A percentile compares a stretch with the other conserved stretches of the same genome.
Evolutionary conservation across 2,329 filamentous ascomycete genomes (phyloP).

Genomic region (Colletotrichum navitas): DNA sequence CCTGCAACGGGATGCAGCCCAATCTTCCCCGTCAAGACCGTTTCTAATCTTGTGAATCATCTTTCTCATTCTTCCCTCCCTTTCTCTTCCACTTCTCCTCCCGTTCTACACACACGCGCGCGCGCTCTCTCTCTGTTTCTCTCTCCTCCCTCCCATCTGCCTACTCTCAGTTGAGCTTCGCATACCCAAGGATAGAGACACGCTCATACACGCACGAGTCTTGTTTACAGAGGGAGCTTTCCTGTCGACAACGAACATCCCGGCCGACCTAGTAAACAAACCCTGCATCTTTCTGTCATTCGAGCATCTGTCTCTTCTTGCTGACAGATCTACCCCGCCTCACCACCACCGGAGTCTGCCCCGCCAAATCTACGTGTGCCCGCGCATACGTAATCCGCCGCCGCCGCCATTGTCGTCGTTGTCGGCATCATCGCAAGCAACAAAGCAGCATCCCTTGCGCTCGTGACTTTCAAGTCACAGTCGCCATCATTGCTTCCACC

Average conservation of each 20-base stretch:
- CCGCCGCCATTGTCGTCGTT: too few species aligned
- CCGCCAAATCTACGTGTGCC: constrained; percentile 17
- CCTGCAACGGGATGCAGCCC: background rate
- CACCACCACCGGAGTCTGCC: constrained; percentile 37
- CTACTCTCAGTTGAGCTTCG: background rate
- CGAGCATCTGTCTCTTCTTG: constrained; percentile 7
- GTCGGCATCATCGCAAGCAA: constrained; percentile 16
- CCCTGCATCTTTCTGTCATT: background rate
- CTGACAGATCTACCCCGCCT: constrained; percentile 32
- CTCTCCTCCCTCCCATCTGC: background rate
- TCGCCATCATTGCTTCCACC: background rate
- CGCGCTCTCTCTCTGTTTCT: too few species aligned
- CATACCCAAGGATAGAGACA: background rate
- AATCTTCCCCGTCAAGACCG: background rate
- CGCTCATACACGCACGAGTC: background rate
- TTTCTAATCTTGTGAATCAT: constrained; percentile 2
- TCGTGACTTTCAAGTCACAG: constrained; percentile 6
- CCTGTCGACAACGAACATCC: background rate
- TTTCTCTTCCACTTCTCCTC: background rate
- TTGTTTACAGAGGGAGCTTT: background rate
- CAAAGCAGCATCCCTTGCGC: background rate
- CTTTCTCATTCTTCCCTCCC: background rate
- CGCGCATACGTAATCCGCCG: constrained; percentile 9
- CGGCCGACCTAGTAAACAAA: background rate
- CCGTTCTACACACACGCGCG: background rate